Percentiles rank a stretch among this genome's conserved stretches.
These are phyloP conservation scores for Cyberlindnera mississippiensis DNA, from an alignment of 805 yeast species.

Conservation along the genomic window DNA sequence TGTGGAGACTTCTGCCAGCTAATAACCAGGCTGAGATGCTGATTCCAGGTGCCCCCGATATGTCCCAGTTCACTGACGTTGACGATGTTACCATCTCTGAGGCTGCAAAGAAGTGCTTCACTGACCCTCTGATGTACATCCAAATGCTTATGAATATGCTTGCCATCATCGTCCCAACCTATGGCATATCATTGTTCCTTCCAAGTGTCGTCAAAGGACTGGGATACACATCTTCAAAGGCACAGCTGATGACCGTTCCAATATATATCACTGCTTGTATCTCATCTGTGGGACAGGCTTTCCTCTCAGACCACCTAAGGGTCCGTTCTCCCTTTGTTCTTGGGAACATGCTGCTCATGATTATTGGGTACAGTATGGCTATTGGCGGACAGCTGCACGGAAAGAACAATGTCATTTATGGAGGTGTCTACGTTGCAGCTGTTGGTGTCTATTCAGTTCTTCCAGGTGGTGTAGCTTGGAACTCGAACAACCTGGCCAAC, in stretches of 20 bases:
- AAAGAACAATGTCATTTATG: slow-evolving; percentile 30
- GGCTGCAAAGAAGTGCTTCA: slow-evolving; percentile 23
- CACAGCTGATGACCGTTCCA: slow-evolving; percentile 42
- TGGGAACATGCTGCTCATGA: slow-evolving; percentile 26
- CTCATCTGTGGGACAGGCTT: slow-evolving; percentile 27
- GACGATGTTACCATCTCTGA: slow-evolving; percentile 15
- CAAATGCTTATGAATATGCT: slow-evolving; percentile 28
- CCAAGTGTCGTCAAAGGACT: slow-evolving; percentile 39
- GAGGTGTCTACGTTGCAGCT: slow-evolving; percentile 30
- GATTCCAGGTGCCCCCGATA: slow-evolving; percentile 6
- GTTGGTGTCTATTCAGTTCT: slow-evolving; percentile 30
- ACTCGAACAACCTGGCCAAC: slow-evolving; percentile 33
- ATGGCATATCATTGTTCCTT: slow-evolving; percentile 36
- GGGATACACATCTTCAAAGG: slow-evolving; percentile 37
- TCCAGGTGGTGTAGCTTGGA: slow-evolving; percentile 34
- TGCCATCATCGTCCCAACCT: slow-evolving; percentile 32
- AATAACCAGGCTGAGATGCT: neutral
- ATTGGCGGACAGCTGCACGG: slow-evolving; percentile 26
- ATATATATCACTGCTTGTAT: slow-evolving; percentile 35
- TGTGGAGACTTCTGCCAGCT: slow-evolving; percentile 7
- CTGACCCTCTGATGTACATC: slow-evolving; percentile 31
- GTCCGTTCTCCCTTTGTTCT: slow-evolving; percentile 31
- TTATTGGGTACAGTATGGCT: slow-evolving; percentile 33
- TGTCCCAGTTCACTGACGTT: slow-evolving; percentile 12
- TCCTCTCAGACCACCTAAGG: slow-evolving; percentile 28